A percentile compares a stretch with the other conserved stretches of the same genome.
phyloP scores from a whole-genome alignment of 2,329 filamentous ascomycete genomes.

The Monascus ruber region DNA sequence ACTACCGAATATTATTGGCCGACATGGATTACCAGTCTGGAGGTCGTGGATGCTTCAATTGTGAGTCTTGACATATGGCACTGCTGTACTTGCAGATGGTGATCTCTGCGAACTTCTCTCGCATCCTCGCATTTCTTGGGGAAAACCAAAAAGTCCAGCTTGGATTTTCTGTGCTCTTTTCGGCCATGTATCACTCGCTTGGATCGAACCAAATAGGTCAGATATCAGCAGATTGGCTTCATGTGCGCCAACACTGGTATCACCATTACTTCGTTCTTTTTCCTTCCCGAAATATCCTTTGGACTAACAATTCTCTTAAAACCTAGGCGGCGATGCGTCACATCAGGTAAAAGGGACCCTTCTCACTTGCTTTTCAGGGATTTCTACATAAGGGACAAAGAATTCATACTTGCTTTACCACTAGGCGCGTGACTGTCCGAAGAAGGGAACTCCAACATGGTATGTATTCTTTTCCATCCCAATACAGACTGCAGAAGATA shows the following conservation, averaged over 20 bases:
- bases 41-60: slow-evolving; percentile 48
- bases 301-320: slow-evolving; percentile 10
- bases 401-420: slow-evolving; percentile 8
- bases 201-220: too few relatives aligned
- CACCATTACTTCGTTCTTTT: neutral
- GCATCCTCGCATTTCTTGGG: too few relatives aligned
- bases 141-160: too few relatives aligned
- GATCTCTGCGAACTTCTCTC: neutral
- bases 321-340: slow-evolving; percentile 56
- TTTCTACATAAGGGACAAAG: neutral
- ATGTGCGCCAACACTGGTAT: too few relatives aligned
- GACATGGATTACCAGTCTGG: slow-evolving; percentile 41
- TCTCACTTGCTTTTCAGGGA: neutral
- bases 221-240: too few relatives aligned
- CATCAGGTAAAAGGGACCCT: slow-evolving; percentile 53
- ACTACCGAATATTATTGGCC: slow-evolving; percentile 1
- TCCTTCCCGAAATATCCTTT: neutral
- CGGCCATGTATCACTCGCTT: too few relatives aligned
- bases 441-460: slow-evolving; percentile 73
- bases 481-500: neutral
- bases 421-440: slow-evolving; percentile 75
- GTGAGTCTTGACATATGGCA: slow-evolving; percentile 29
- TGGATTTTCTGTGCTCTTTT: too few relatives aligned
- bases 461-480: slow-evolving; percentile 33
- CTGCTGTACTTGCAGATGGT: neutral